Evolutionary conservation across 179 eudicot genomes (phyloP), one percentile per base, ranked within the genome.

Genomic region (Drosera spatulata): DNA sequence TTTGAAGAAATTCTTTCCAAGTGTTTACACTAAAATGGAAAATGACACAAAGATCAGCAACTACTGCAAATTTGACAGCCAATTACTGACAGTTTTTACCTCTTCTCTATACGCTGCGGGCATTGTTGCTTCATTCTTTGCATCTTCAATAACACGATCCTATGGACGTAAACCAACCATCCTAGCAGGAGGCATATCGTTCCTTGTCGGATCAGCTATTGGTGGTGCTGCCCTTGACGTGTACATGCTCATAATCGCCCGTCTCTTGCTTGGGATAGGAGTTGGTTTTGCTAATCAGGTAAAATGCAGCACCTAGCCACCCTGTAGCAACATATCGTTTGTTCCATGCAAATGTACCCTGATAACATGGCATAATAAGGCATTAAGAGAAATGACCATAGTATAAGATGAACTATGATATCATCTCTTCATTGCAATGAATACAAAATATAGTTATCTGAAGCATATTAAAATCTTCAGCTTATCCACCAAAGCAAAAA

Each of bases 81-180:
- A 77, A 66, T 71, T 77, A 41, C 76, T 82, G 3, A 66, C 84
- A 4, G 60, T 76, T 55, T 76, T 76, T 60, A 76, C 77, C 3
- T 76, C 77, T 50, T 72, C 77, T 0, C 60, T 76, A 53, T 76
- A 76, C 64, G 10, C 73, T 48, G 77, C 80, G 1, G 80, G 74
- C 3, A 61, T 72, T 42, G 0, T 60, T 5, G 66, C 80, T n/a
- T 76, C 77, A 0, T 9, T 62, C 1, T 69, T 69, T 41, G 80
- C 76, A 2, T 53, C 71, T 4, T 7, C 49, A 11, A 64, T 75
- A 7, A 74, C 82, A 10, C 41, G 82, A 5, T 74, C 60, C 22
- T 75, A 66, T 48, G 87, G 87, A 12, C 74, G 87, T n/a, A 73
- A 66, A 1, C 67, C 59, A 45, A 77, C 82, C 48, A 82, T 82